Percentiles rank a stretch among this genome's conserved stretches.
Evolutionary conservation across 805 yeast species (phyloP).

Genomic region (Suhomyces sp.): DNA sequence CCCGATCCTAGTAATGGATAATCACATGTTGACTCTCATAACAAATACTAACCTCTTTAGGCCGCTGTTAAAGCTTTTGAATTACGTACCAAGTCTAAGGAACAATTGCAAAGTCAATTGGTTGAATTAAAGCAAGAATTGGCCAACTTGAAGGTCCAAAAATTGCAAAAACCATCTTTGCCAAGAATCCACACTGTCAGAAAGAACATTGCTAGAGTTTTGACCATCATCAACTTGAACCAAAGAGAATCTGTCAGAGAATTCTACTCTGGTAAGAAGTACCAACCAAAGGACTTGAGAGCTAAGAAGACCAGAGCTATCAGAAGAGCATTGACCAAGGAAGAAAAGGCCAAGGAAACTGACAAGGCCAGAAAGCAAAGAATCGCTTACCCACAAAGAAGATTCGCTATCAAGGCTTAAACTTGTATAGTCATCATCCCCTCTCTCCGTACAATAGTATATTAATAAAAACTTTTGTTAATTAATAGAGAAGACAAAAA

Average conservation of each 20-base stretch:
- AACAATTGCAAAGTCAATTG: constrained; percentile 91
- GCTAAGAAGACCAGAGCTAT: constrained; percentile 99
- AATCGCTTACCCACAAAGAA: constrained; percentile 97
- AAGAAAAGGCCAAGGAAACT: constrained; percentile 80
- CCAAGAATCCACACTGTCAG: constrained; percentile 97
- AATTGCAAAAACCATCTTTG: constrained; percentile 85
- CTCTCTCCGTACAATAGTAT: constrained; percentile 7
- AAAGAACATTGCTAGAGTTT: constrained; percentile 97
- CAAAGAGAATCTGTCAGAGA: constrained; percentile 95
- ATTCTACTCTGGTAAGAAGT: constrained; percentile 92
- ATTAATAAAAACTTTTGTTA: constrained; percentile 8
- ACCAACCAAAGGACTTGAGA: constrained; percentile 97
- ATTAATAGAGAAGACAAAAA: constrained; percentile 1
- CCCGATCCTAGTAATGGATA: no score
- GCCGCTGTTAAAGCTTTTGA: constrained; percentile 94
- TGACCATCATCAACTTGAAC: constrained; percentile 94
- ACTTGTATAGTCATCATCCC: constrained; percentile 11
- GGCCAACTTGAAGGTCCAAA: constrained; percentile 94
- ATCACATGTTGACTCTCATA: no score
- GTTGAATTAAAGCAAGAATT: constrained; percentile 95
- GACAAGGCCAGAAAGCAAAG: constrained; percentile 88
- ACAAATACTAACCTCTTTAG: constrained; percentile 39
- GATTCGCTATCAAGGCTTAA: constrained; percentile 98
- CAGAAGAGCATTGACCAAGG: constrained; percentile 92
- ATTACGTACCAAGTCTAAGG: constrained; percentile 96